phyloP scores from a whole-genome alignment of 495 filamentous ascomycete genomes.

The Lophiotrema nucula region DNA sequence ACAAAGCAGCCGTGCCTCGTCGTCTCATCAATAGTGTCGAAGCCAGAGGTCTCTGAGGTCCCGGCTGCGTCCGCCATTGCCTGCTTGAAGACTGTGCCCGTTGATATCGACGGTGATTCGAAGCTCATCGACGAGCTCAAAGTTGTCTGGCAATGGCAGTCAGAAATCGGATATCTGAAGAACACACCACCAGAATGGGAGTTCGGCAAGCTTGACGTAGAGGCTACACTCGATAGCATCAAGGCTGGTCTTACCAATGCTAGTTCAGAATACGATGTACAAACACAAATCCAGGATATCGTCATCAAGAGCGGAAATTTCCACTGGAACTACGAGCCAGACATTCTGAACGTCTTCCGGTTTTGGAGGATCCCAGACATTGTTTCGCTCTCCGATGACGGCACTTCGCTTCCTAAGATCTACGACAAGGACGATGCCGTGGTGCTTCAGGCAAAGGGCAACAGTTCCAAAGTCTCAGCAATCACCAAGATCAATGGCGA shows the following conservation, averaged over 20 bases:
- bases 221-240: constrained; percentile 42
- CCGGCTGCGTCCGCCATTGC: constrained; percentile 44
- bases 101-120: constrained; percentile 43
- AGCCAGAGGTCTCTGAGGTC: not conserved
- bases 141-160: constrained; percentile 50
- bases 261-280: constrained; percentile 46
- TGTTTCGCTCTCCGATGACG: constrained; percentile 18
- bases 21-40: not conserved
- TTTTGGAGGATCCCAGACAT: constrained; percentile 1
- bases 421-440: constrained; percentile 27
- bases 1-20: not conserved
- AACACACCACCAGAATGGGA: constrained; percentile 46
- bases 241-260: constrained; percentile 41
- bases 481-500: constrained; percentile 42
- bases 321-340: constrained; percentile 46
- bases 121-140: constrained; percentile 44
- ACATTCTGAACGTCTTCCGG: constrained; percentile 40
- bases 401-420: constrained; percentile 23
- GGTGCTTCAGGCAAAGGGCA: not conserved
- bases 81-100: constrained; percentile 49
- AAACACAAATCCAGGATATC: constrained; percentile 43
- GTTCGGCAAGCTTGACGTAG: constrained; percentile 46
- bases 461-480: constrained; percentile 13
- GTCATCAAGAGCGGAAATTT: constrained; percentile 46
- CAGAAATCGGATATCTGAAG: constrained; percentile 42